Conservation (phyloP, 1,139 yeast genomes). For the Yamadazyma friedrichii region DNA sequence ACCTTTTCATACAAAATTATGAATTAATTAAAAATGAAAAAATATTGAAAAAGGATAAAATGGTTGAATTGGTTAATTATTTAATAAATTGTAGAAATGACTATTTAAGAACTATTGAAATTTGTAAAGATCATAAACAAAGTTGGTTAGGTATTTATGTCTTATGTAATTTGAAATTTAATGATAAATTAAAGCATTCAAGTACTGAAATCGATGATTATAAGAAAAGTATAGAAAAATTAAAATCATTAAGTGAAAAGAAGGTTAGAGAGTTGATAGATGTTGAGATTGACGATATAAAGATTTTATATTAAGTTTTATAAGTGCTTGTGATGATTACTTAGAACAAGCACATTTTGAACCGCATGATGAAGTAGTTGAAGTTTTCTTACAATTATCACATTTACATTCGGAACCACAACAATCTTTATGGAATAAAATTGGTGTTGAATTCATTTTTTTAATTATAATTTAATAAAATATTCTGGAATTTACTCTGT, state of each 20-base stretch:
- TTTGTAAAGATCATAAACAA: slow-evolving; percentile 64
- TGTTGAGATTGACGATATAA: slow-evolving; percentile 1
- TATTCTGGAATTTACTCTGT: too few species aligned
- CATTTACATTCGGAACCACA: too few species aligned
- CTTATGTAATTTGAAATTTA: slow-evolving; percentile 25
- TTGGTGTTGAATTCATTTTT: too few species aligned
- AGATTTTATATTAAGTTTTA: neutral
- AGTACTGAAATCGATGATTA: slow-evolving; percentile 23
- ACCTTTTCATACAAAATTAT: slow-evolving; percentile 22
- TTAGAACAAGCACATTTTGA: too few species aligned
- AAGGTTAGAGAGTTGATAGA: slow-evolving; percentile 21
- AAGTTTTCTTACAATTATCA: too few species aligned
- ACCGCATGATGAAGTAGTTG: too few species aligned
- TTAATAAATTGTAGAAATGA: slow-evolving; percentile 47
- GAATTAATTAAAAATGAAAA: slow-evolving; percentile 13
- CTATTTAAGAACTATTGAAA: slow-evolving; percentile 69
- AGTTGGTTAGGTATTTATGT: slow-evolving; percentile 76
- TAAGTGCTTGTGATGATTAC: too few species aligned
- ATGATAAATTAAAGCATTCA: slow-evolving; percentile 21
- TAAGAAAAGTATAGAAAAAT: slow-evolving; percentile 22
- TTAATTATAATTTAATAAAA: too few species aligned
- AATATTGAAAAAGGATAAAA: slow-evolving; percentile 23
- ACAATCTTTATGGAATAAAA: too few species aligned
- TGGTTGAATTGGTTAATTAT: slow-evolving; percentile 22
- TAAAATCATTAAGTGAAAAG: slow-evolving; percentile 17